These are phyloP conservation scores for Setaria italica DNA, from an alignment of 202 grass and related monocot species.

Conservation along the genomic window DNA sequence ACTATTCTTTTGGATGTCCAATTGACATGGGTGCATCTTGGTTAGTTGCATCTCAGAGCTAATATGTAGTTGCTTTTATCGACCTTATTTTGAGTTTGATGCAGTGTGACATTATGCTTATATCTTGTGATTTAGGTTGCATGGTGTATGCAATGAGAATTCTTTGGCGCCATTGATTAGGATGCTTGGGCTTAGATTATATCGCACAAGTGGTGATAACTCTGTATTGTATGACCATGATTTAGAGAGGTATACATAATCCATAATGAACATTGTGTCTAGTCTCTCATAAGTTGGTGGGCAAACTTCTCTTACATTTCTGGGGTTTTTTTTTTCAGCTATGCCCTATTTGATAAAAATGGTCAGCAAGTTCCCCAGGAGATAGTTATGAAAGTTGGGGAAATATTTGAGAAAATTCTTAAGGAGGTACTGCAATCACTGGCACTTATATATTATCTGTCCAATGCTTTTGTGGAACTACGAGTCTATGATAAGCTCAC, in stretches of 20 bases:
- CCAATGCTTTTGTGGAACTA: slow-evolving; percentile 8
- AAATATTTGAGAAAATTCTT: slow-evolving; percentile 94
- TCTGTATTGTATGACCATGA: slow-evolving; percentile 98
- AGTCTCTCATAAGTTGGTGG: slow-evolving; percentile 9
- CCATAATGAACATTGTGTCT: slow-evolving; percentile 21
- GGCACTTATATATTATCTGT: slow-evolving; percentile 17
- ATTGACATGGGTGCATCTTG: slow-evolving; percentile 99
- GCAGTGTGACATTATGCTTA: slow-evolving; percentile 41
- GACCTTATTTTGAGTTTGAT: slow-evolving; percentile 32
- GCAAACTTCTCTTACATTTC: slow-evolving; percentile 32
- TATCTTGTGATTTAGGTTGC: slow-evolving; percentile 77
- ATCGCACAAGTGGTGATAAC: slow-evolving; percentile 97
- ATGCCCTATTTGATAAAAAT: slow-evolving; percentile 91
- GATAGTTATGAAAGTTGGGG: slow-evolving; percentile 79
- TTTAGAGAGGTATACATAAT: slow-evolving; percentile 75
- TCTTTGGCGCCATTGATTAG: slow-evolving; percentile 94
- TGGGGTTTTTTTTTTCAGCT: slow-evolving; percentile 57
- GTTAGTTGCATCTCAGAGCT: slow-evolving; percentile 56
- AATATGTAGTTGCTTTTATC: slow-evolving; percentile 22
- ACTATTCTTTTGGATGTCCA: slow-evolving; percentile 98
- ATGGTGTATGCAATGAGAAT: slow-evolving; percentile 98
- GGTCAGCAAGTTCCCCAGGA: slow-evolving; percentile 82
- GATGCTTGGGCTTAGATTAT: slow-evolving; percentile 87
- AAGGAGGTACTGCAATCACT: slow-evolving; percentile 69
- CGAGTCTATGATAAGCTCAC: slow-evolving; percentile 6